Evolutionary conservation across 2,329 filamentous ascomycete species (phyloP), one percentile per base, ranked within the genome.

Genomic region (Cercospora nicotianae): DNA sequence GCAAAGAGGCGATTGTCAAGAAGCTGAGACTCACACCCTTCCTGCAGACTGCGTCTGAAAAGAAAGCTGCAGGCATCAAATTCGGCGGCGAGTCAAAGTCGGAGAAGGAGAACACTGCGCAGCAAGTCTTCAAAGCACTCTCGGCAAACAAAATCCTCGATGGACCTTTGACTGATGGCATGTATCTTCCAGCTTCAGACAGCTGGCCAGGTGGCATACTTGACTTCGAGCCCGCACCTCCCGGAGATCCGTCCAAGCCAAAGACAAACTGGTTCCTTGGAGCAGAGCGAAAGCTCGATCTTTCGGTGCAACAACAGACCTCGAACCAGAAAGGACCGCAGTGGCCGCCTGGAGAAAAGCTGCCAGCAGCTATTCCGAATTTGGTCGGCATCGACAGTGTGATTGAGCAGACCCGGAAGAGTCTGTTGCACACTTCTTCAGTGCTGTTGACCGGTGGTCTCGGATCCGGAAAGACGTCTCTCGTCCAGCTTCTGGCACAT

Each of bases 31-130:
- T 99, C 1, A 91, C 91, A 65, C 95, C 95, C 0, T 98, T 97
- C 75, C 85, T 87, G 3, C 81, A 85, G 0, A 79, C 82, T 59
- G 80, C 81, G 23, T 81, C 84, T 3, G 89, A 88, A 72, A 80
- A 84, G 45, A 86, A 84, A 51, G 60, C 71, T 39, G 85, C 90
- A 57, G 90, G 90, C 0, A 83, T 97, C 23, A 93, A 89, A 74
- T 96, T 98, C 76, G 94, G 94, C 4, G 92, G 93, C 13, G 93
- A 97, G 73, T 91, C 92, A 0, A 92, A 92, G 73, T 87, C 91
- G 5, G 92, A 95, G 72, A 89, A 90, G 63, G 92, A 96, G 75
- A 92, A 93, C 72, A 88, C 89, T 3, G 83, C 87, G 13, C 90
- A 90, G 75, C 87, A 87, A 53, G 89, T 97, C 69, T 57, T 55